These are phyloP conservation scores for Echria macrotheca DNA, from an alignment of 495 filamentous ascomycete genomes.

Conservation along the genomic window DNA sequence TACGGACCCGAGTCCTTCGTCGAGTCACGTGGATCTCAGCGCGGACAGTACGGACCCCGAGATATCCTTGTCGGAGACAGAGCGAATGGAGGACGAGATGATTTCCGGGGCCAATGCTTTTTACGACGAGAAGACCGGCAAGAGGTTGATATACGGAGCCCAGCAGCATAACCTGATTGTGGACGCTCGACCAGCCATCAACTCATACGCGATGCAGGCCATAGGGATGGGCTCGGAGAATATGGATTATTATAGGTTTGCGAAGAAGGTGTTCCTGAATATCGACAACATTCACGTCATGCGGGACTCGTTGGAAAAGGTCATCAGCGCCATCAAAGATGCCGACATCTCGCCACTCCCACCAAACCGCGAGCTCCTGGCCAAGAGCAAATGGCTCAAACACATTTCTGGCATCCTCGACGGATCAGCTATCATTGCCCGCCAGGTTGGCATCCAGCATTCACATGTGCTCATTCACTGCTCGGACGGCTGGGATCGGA, in stretches of 20 bases:
- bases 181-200: constrained; percentile 91
- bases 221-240: constrained; percentile 93
- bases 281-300: constrained; percentile 99
- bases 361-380: constrained; percentile 75
- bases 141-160: constrained; percentile 75
- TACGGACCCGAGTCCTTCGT: constrained; percentile 51
- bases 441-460: constrained; percentile 84
- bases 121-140: constrained; percentile 41
- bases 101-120: constrained; percentile 43
- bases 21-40: constrained; percentile 51
- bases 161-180: constrained; percentile 95
- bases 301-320: constrained; percentile 83
- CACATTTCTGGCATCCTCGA: constrained; percentile 83
- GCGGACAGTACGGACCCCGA: constrained; percentile 31
- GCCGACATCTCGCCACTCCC: constrained; percentile 80
- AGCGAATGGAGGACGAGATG: constrained; percentile 70
- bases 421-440: constrained; percentile 75
- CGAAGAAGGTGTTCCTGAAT: constrained; percentile 88
- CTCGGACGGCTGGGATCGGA: constrained; percentile 98
- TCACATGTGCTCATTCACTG: constrained; percentile 96
- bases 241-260: constrained; percentile 94
- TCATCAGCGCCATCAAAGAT: constrained; percentile 87
- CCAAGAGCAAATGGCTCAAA: constrained; percentile 84
- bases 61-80: constrained; percentile 48
- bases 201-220: constrained; percentile 93